Evolutionary conservation across 352 stramenopile species (phyloP), one percentile per base, ranked within the genome.

Genomic region (Pythium sukuiense): DNA sequence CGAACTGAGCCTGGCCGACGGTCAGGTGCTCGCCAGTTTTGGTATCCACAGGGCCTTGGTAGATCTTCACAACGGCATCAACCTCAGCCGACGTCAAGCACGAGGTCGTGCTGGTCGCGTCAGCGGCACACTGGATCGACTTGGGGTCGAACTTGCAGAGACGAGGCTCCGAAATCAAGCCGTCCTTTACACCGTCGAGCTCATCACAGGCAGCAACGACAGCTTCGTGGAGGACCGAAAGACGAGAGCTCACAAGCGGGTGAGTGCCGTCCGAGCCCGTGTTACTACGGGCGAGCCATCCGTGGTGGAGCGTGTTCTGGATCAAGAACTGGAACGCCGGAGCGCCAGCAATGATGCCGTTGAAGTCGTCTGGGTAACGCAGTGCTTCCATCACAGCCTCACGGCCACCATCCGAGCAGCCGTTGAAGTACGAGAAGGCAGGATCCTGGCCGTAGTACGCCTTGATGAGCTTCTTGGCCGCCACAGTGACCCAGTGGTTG

Each of bases 351-450:
- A 80, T 50, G 45, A 80, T 75, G 24, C 73, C 73, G 27, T 80
- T 59, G 26, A 77, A 77, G 57, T 80, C 73, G 24, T 69, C 67
- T 14, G 73, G 73, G 58, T 72, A 80, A 0, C 72, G 69, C 12
- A 79, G 33, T 5, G 70, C 70, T 35, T 80, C 73, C 73, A 80
- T 80, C 2, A 80, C 70, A 11, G 55, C 73, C 56, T 77, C 70
- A 14, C 70, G 73, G n/a, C 73, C 66, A n/a, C 73, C 67, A 29
- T 80, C 73, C 3, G 73, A 80, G 49, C 70, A 80, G 35, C 73
- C 70, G 24, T 74, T 80, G 56, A 81, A 81, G 69, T 79, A 79
- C 27, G 74, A 77, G 32, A 77, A 79, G 45, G 27, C 41, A 20
- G 61, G 61, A 9, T 63, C 61, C 57, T 79, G 69, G 12, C 69